Conservation (phyloP, 148 eudicot genomes). For the Rhododendron mucronatum region DNA sequence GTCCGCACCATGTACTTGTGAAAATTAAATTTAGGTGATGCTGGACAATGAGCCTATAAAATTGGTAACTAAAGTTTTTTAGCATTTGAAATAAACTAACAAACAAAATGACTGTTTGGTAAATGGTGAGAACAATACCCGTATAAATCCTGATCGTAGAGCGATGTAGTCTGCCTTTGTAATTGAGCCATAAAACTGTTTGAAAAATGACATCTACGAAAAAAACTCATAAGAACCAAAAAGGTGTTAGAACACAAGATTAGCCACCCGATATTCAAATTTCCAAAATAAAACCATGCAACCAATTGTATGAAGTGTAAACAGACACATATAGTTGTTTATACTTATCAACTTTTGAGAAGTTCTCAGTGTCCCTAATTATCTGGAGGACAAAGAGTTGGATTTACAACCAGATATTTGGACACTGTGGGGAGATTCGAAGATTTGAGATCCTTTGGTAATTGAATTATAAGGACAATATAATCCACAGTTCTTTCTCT, state of each 20-base stretch:
- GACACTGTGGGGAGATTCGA: background rate
- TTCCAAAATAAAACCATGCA: background rate
- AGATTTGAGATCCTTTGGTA: background rate
- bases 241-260: background rate
- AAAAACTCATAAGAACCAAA: background rate
- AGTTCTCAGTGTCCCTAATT: background rate
- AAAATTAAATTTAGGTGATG: slow-evolving; percentile 52
- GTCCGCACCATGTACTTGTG: slow-evolving; percentile 81
- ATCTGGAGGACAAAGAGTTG: background rate
- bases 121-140: slow-evolving; percentile 31
- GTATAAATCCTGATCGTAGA: slow-evolving; percentile 72
- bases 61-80: background rate
- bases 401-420: background rate
- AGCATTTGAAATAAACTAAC: background rate
- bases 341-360: background rate
- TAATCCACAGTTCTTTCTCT: background rate
- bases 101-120: background rate
- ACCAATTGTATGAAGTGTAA: background rate
- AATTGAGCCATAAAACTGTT: slow-evolving; percentile 86
- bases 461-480: background rate
- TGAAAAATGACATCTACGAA: slow-evolving; percentile 71
- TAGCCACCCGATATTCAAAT: background rate
- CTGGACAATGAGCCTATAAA: slow-evolving; percentile 62
- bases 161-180: slow-evolving; percentile 75
- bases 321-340: background rate